Evolutionary conservation across 306 rosid genomes (phyloP).

Genomic region (Elaeagnus macrophylla): DNA sequence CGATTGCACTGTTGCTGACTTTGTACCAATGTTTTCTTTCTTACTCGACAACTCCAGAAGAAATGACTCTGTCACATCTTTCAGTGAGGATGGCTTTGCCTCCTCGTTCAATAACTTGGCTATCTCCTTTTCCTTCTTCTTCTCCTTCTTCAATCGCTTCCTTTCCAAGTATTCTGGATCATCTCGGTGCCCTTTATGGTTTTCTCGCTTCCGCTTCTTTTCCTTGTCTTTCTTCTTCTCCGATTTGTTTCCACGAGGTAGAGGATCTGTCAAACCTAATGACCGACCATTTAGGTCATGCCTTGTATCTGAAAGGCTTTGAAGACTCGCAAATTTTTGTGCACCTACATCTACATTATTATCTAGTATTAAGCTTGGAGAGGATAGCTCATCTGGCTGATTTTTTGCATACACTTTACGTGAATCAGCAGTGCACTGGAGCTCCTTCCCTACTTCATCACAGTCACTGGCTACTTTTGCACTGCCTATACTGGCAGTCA

Average conservation of each 20-base stretch:
- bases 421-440: slow-evolving; percentile 85
- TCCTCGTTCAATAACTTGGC: slow-evolving; percentile 42
- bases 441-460: slow-evolving; percentile 66
- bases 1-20: slow-evolving; percentile 15
- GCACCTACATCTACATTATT: slow-evolving; percentile 62
- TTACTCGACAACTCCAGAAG: slow-evolving; percentile 27
- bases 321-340: slow-evolving; percentile 72
- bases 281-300: slow-evolving; percentile 39
- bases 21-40: slow-evolving; percentile 37
- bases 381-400: slow-evolving; percentile 46
- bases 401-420: slow-evolving; percentile 50
- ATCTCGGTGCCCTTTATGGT: slow-evolving; percentile 46
- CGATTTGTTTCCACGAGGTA: slow-evolving; percentile 42
- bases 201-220: slow-evolving; percentile 70
- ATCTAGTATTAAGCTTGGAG: slow-evolving; percentile 73
- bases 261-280: slow-evolving; percentile 23
- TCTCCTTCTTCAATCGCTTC: slow-evolving; percentile 77
- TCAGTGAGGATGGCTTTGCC: slow-evolving; percentile 10
- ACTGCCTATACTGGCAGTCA: slow-evolving; percentile 96
- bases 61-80: slow-evolving; percentile 17
- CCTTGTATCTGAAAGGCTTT: slow-evolving; percentile 52
- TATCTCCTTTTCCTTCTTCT: slow-evolving; percentile 62
- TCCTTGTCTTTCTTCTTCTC: slow-evolving; percentile 54
- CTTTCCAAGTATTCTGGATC: slow-evolving; percentile 72
- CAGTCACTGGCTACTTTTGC: slow-evolving; percentile 62